These are phyloP conservation scores for Stenocarpella maydis DNA, from an alignment of 2,329 filamentous ascomycete genomes.

Conservation along the genomic window DNA sequence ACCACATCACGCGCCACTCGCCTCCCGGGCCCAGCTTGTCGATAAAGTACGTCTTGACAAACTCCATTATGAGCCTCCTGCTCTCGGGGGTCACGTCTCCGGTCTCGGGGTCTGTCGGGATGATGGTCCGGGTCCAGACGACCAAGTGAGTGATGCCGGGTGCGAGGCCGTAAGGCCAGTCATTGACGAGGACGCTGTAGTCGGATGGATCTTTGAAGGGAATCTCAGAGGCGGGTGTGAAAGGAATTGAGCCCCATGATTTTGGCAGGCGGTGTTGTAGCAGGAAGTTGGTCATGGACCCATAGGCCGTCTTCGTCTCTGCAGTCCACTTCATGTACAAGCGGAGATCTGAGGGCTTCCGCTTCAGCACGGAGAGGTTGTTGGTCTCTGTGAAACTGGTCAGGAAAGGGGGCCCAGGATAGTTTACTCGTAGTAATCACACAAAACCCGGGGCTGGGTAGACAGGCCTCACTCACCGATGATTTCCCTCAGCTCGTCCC, in stretches of 20 bases:
- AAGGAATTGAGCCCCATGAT: conserved; percentile 70
- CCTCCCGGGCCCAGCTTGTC: conserved; percentile 60
- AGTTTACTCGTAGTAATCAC: background rate
- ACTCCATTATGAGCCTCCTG: conserved; percentile 69
- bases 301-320: conserved; percentile 75
- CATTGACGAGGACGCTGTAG: conserved; percentile 80
- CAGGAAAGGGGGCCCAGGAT: background rate
- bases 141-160: conserved; percentile 79
- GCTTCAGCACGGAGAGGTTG: conserved; percentile 77
- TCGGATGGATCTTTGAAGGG: conserved; percentile 65
- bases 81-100: conserved; percentile 78
- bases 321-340: conserved; percentile 81
- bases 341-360: conserved; percentile 81
- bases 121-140: conserved; percentile 86
- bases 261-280: conserved; percentile 73
- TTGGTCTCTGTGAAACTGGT: conserved; percentile 53
- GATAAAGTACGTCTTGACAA: conserved; percentile 75
- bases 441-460: background rate
- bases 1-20: conserved; percentile 75
- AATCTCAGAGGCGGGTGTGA: conserved; percentile 56
- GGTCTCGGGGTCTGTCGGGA: conserved; percentile 74
- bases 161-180: conserved; percentile 89
- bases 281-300: conserved; percentile 82
- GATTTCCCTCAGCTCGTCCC: conserved; percentile 75
- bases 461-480: conserved; percentile 58